Conservation (phyloP, 169 alveolate genomes). For the Blepharisma undulans region DNA sequence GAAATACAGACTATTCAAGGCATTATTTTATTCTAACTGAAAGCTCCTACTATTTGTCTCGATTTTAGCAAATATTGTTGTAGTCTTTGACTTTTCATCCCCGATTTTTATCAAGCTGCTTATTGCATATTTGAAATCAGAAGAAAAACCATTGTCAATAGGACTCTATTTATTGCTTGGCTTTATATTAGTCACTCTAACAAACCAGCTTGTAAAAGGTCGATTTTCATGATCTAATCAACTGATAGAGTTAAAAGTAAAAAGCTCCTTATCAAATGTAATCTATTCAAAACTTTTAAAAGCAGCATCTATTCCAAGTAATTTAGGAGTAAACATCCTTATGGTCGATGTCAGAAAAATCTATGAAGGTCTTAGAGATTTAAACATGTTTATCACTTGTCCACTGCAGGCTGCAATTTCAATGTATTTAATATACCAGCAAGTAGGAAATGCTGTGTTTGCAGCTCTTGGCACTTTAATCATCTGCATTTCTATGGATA, state of each 20-base stretch:
- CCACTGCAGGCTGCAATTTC: conserved; percentile 9
- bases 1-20: not conserved
- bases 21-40: not conserved
- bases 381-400: not conserved
- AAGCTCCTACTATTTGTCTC: not conserved
- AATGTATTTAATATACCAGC: not conserved
- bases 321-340: not conserved
- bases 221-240: not conserved
- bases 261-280: not conserved
- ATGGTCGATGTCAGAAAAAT: not conserved
- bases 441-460: not conserved
- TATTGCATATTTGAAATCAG: not conserved
- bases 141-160: not conserved
- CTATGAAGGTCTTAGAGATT: not conserved
- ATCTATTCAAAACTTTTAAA: not conserved
- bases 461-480: not conserved
- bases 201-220: not conserved
- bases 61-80: not conserved
- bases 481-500: not conserved
- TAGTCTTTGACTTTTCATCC: not conserved
- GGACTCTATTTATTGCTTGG: not conserved
- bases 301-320: not conserved
- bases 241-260: not conserved
- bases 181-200: not conserved
- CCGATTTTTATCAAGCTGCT: not conserved